These are phyloP conservation scores for Cadophora luteo-olivacea DNA, from an alignment of 2,329 filamentous ascomycete genomes.

Conservation along the genomic window DNA sequence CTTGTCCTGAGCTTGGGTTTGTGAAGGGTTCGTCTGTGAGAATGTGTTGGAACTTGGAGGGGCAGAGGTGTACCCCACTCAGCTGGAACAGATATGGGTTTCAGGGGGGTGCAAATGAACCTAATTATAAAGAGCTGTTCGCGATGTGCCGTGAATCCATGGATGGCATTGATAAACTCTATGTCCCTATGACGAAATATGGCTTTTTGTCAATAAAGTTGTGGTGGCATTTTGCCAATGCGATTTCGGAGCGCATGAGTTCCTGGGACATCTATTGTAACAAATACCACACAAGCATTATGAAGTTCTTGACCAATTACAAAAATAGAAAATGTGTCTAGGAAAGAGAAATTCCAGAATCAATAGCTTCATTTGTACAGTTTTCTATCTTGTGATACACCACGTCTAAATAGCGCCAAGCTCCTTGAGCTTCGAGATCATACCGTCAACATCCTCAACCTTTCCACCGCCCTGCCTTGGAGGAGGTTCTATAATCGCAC, in stretches of 20 bases:
- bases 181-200: not conserved
- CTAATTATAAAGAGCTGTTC: slow-evolving; percentile 11
- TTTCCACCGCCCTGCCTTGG: slow-evolving; percentile 91
- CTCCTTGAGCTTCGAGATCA: slow-evolving; percentile 94
- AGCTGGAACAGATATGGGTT: slow-evolving; percentile 11
- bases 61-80: slow-evolving; percentile 12
- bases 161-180: not conserved
- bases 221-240: not conserved
- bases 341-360: not conserved
- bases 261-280: not conserved
- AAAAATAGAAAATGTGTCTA: not conserved
- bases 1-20: slow-evolving; percentile 8
- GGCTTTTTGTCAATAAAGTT: not conserved
- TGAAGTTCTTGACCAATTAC: not conserved
- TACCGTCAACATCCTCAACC: slow-evolving; percentile 96
- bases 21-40: slow-evolving; percentile 5
- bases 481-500: slow-evolving; percentile 70
- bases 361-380: slow-evolving; percentile 16
- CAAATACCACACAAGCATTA: not conserved
- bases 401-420: slow-evolving; percentile 68
- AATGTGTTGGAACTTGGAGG: not conserved
- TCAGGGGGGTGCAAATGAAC: not conserved
- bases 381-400: slow-evolving; percentile 8
- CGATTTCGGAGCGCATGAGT: not conserved
- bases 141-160: not conserved